Conservation (phyloP, 2,329 filamentous ascomycete species). For the Xylariales sp. region DNA sequence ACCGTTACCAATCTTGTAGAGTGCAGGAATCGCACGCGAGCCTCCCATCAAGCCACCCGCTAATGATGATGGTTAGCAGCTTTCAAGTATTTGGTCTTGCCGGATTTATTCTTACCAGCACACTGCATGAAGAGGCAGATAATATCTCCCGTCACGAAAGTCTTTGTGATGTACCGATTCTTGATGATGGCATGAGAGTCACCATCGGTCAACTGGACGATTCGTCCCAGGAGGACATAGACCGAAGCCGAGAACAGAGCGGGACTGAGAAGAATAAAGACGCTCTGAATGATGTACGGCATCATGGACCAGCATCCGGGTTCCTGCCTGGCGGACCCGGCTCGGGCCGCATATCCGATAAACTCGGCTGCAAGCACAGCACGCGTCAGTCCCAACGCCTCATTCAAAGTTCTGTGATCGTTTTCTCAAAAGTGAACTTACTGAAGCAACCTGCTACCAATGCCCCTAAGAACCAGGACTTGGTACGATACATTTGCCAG, state of each 20-base stretch:
- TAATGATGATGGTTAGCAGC: background rate
- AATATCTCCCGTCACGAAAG: constrained; percentile 1
- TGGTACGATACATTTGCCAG: constrained; percentile 1
- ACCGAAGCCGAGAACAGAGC: constrained; percentile 8
- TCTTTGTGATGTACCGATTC: background rate
- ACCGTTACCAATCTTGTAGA: constrained; percentile 1
- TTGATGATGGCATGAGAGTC: background rate
- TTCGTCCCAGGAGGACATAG: constrained; percentile 5
- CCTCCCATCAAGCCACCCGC: constrained; percentile 1
- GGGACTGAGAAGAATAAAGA: constrained; percentile 7
- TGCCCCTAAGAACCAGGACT: constrained; percentile 1
- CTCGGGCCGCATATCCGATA: background rate
- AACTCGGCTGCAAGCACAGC: background rate
- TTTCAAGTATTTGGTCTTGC: too few species aligned
- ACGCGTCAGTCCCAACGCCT: too few species aligned
- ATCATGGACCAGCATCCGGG: constrained; percentile 2
- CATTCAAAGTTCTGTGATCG: too few species aligned
- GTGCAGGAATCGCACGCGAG: background rate
- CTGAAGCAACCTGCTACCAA: constrained; percentile 2
- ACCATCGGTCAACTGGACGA: background rate
- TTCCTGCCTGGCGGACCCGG: background rate
- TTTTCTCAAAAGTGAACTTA: too few species aligned
- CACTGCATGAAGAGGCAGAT: constrained; percentile 1
- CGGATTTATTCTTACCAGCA: too few species aligned
- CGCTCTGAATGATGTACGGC: constrained; percentile 7